Percentiles rank a stretch among this genome's conserved stretches.
These are phyloP conservation scores for Royoungia palumana DNA, from an alignment of 768 basidiomycete genomes.

Conservation along the genomic window DNA sequence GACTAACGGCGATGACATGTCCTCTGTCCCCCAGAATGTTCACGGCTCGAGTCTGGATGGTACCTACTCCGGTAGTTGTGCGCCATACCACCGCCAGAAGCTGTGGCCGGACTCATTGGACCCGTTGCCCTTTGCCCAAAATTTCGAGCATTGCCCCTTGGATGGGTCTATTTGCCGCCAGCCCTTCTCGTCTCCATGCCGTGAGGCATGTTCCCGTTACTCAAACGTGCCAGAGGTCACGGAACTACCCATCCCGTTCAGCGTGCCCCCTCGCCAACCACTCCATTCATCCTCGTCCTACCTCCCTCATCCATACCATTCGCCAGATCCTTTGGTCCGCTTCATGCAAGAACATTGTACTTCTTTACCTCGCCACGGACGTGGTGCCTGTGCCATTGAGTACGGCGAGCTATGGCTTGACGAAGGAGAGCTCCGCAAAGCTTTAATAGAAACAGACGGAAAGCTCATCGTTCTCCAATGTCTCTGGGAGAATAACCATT, in stretches of 20 bases:
- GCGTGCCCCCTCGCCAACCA: background rate
- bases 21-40: no score
- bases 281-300: background rate
- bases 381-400: conserved; percentile 2
- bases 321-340: no score
- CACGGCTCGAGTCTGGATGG: no score
- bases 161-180: background rate
- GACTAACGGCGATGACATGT: no score
- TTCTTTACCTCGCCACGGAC: background rate
- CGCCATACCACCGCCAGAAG: no score
- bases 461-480: conserved; percentile 9
- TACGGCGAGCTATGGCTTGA: conserved; percentile 12
- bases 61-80: no score
- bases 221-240: background rate
- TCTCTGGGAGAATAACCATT: conserved; percentile 7
- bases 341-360: no score
- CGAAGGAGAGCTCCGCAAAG: conserved; percentile 10
- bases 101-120: no score
- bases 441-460: background rate
- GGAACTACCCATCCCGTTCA: background rate
- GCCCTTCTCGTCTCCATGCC: background rate
- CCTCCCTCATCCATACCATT: background rate
- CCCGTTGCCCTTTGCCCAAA: no score
- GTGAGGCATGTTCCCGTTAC: background rate
- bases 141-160: background rate